These are phyloP conservation scores for Cryptomeria japonica DNA, from an alignment of 75 land plant species.

Conservation along the genomic window DNA sequence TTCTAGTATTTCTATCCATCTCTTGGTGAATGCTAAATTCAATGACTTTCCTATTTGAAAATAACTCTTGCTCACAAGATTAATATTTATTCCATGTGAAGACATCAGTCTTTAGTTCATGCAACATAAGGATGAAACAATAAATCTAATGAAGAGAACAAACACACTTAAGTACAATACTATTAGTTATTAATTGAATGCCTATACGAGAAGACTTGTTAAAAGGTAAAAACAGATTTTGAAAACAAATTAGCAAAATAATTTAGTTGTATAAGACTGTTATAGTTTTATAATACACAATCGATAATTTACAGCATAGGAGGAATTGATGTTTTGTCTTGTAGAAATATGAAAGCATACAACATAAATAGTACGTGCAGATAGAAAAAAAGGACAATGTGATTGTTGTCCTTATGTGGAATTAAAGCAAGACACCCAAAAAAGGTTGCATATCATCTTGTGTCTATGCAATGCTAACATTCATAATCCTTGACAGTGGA, in stretches of 20 bases:
- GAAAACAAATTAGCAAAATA: not conserved
- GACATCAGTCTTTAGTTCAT: not conserved
- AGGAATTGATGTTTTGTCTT: not conserved
- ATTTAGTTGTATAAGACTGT: not conserved
- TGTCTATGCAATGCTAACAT: not conserved
- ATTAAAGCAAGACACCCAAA: not conserved
- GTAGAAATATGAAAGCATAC: not conserved
- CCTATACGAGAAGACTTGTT: not conserved
- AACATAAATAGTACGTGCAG: not conserved
- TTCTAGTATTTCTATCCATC: too few relatives aligned
- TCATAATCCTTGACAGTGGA: not conserved
- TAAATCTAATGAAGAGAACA: not conserved
- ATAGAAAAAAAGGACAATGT: not conserved
- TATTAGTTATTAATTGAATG: too few relatives aligned
- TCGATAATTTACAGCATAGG: not conserved
- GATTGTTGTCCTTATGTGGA: not conserved
- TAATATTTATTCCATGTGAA: too few relatives aligned
- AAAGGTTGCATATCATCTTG: not conserved
- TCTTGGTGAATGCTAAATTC: too few relatives aligned
- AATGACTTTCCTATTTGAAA: too few relatives aligned
- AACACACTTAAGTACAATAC: not conserved
- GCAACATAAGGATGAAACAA: not conserved
- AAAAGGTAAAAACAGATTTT: not conserved
- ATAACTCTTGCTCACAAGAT: too few relatives aligned
- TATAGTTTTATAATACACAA: not conserved